These are phyloP conservation scores for Phragmites australis DNA, from an alignment of 176 grass and related monocot species.

Conservation along the genomic window DNA sequence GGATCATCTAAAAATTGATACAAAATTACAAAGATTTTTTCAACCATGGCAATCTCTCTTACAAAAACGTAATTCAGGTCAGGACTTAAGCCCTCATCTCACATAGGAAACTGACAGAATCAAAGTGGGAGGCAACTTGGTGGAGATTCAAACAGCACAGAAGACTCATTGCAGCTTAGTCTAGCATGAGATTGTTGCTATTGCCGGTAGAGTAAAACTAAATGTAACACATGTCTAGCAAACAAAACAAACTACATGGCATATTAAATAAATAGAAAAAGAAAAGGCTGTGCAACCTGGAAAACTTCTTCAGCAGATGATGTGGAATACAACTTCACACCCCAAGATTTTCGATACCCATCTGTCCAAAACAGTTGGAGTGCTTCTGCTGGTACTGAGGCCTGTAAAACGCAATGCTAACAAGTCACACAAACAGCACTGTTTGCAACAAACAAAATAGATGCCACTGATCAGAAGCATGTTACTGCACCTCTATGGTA, in stretches of 20 bases:
- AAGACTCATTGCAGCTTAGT: background rate
- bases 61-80: background rate
- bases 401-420: conserved; percentile 49
- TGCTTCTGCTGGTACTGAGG: conserved; percentile 77
- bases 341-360: conserved; percentile 85
- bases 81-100: background rate
- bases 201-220: conserved; percentile 20
- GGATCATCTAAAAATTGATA: background rate
- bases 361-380: conserved; percentile 72
- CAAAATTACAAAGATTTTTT: background rate
- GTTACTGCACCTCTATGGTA: conserved; percentile 62
- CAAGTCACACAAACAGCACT: conserved; percentile 32
- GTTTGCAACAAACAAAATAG: conserved; percentile 27
- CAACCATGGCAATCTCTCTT: conserved; percentile 12
- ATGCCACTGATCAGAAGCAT: conserved; percentile 23
- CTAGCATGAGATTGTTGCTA: conserved; percentile 11
- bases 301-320: conserved; percentile 64
- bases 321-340: conserved; percentile 63
- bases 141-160: background rate
- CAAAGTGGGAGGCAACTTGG: background rate
- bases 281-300: conserved; percentile 46
- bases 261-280: conserved; percentile 17
- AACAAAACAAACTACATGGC: conserved; percentile 12
- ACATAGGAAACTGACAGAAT: conserved; percentile 2
- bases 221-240: conserved; percentile 1